A percentile compares a stretch with the other conserved stretches of the same genome.
Evolutionary conservation across 352 stramenopile genomes (phyloP).

Genomic region (Phytophthora cryptogea): DNA sequence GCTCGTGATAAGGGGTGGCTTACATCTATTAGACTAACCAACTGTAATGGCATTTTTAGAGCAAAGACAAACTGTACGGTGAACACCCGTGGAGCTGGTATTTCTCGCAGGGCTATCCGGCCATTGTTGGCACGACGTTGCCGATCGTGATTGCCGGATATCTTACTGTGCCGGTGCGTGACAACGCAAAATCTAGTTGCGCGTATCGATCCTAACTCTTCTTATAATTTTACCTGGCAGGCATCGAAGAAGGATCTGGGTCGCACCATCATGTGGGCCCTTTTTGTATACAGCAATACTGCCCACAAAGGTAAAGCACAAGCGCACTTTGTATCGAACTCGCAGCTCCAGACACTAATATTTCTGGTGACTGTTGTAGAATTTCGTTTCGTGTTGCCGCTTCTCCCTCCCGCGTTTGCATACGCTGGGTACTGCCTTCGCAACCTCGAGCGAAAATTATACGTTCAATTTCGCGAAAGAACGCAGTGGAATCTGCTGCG

Average conservation of each 20-base stretch:
- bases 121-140: conserved; percentile 66
- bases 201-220: neutral
- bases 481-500: conserved; percentile 64
- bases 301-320: conserved; percentile 74
- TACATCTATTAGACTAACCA: neutral
- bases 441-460: conserved; percentile 69
- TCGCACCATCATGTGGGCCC: conserved; percentile 63
- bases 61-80: conserved; percentile 83
- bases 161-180: conserved; percentile 56
- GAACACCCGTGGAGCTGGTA: conserved; percentile 87
- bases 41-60: conserved; percentile 30
- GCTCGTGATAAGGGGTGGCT: neutral
- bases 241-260: conserved; percentile 69
- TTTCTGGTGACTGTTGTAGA: conserved; percentile 37
- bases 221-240: conserved; percentile 20
- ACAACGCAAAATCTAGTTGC: neutral
- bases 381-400: conserved; percentile 84
- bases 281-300: conserved; percentile 80
- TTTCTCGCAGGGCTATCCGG: conserved; percentile 76
- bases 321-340: neutral
- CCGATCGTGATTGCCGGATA: conserved; percentile 56
- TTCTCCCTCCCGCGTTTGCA: conserved; percentile 72
- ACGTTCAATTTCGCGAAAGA: conserved; percentile 54
- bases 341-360: neutral
- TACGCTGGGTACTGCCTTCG: conserved; percentile 78